Conservation (phyloP, 106 monocot genomes). For the Allium fistulosum region DNA sequence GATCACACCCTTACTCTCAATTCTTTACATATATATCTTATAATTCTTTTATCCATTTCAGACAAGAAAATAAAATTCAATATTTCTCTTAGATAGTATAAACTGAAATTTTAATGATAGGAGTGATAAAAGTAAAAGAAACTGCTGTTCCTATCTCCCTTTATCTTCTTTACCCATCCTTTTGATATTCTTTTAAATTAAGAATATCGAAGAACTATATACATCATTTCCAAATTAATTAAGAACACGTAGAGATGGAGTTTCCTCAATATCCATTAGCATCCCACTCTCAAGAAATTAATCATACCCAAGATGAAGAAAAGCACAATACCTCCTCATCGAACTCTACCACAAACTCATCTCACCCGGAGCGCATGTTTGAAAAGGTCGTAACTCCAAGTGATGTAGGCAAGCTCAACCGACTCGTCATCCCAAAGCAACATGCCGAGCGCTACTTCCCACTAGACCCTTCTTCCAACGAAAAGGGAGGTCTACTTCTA, state of each 20-base stretch:
- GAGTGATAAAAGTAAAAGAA: no score
- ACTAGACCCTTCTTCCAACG: slow-evolving; percentile 11
- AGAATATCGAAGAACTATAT: no score
- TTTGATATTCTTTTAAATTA: background rate
- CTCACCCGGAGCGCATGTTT: slow-evolving; percentile 34
- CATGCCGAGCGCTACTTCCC: slow-evolving; percentile 44
- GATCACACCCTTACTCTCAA: background rate
- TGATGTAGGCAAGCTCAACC: slow-evolving; percentile 54
- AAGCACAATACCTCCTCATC: background rate
- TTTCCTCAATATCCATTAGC: no score
- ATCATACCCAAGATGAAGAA: background rate
- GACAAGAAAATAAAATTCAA: no score
- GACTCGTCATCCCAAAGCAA: slow-evolving; percentile 50
- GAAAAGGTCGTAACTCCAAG: slow-evolving; percentile 52
- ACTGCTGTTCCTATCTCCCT: background rate
- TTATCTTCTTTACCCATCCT: background rate
- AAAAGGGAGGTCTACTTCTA: slow-evolving; percentile 25
- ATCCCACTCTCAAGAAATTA: no score
- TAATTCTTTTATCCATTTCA: no score
- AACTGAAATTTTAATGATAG: no score
- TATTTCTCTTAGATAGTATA: no score
- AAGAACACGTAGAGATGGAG: no score
- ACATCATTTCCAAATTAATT: no score
- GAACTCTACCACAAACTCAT: background rate
- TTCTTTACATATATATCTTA: no score